Base-by-base conservation (phyloP, 2,329 filamentous ascomycete genomes). In the Didymella pomorum region DNA sequence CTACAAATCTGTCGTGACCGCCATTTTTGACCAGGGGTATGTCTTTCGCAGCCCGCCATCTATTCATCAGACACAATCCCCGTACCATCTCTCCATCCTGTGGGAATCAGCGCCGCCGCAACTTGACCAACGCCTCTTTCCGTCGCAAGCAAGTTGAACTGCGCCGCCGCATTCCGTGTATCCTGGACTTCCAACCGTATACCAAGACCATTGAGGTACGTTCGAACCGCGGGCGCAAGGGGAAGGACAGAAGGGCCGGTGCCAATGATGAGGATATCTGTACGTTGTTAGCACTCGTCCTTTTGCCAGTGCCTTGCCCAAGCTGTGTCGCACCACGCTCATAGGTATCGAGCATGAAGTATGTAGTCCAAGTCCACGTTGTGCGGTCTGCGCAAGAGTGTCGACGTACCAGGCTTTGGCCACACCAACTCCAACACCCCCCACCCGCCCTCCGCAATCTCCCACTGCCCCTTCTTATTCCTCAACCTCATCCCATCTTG, bases 111-210 rank as follows among this genome's bases (percentile, higher is more conserved):
- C 10, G 93, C 94, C 2, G 92, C 94, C 26, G 93, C 94, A 61
- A 98, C 88, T 70, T 94, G 89, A 20, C 87, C 84, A 6, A 95
- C 87, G 1, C 95, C 94, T 50, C 95, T 83, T 80, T 99, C 95
- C 18, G 93, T 98, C n/a, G 93, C 94, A 53, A 99, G 80, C 70
- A 99, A 76, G 74, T 99, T 99, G 77, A 95, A 99, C 76, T 97
- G 93, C 31, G 93, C 90, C 1, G 94, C 92, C 9, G 95, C 95
- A 78, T 98, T 98, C 63, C 92, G 84, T 29, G 95, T 98, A 79
- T 98, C 95, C 71, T 94, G 85, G 3, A 97, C 84, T 71, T 99
- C 95, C 5, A 98, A 83, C 56, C 92, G 84, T 67, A 98, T 90
- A 0, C 95, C 95, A 41, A 98, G 78, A 28, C 86, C 84, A 61